Evolutionary conservation across 2,329 filamentous ascomycete species (phyloP).

Genomic region (Beauveria pseudobassiana): DNA sequence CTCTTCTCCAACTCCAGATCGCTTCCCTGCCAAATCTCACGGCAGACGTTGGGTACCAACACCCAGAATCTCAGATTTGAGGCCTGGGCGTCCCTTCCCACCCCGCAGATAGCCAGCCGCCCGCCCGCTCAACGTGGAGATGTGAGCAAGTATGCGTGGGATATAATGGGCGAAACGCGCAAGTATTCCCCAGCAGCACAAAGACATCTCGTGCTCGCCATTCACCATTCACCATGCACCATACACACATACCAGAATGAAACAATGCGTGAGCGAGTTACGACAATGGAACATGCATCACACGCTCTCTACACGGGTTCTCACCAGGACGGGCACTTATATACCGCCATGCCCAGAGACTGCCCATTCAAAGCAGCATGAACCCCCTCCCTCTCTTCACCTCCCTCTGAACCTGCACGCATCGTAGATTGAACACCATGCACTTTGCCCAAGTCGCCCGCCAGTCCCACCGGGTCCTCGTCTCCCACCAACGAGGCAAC

Average conservation of each 20-base stretch:
- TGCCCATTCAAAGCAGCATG: not conserved
- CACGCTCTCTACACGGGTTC: conserved; percentile 1
- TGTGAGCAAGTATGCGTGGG: conserved; percentile 8
- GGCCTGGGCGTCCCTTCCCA: not conserved
- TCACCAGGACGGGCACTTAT: not conserved
- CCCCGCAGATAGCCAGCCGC: not conserved
- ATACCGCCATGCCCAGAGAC: not conserved
- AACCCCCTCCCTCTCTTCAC: not conserved
- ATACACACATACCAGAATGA: not conserved
- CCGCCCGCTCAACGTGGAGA: not conserved
- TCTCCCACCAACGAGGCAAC: not conserved
- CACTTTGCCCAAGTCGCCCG: not conserved
- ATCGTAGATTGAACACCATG: not conserved
- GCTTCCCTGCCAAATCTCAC: not conserved
- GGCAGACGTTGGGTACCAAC: not conserved
- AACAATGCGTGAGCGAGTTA: not conserved
- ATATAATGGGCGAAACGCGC: conserved; percentile 4
- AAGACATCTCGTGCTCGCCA: not conserved
- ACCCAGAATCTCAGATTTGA: not conserved
- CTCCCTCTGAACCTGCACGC: not conserved
- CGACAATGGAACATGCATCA: not conserved
- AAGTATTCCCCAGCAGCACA: not conserved
- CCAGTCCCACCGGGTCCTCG: not conserved
- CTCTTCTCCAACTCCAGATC: not conserved
- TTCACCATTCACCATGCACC: too few relatives aligned